A percentile compares a stretch with the other conserved stretches of the same genome.
phyloP scores from a whole-genome alignment of 495 filamentous ascomycete genomes.

The Diplogelasinospora grovesii region DNA sequence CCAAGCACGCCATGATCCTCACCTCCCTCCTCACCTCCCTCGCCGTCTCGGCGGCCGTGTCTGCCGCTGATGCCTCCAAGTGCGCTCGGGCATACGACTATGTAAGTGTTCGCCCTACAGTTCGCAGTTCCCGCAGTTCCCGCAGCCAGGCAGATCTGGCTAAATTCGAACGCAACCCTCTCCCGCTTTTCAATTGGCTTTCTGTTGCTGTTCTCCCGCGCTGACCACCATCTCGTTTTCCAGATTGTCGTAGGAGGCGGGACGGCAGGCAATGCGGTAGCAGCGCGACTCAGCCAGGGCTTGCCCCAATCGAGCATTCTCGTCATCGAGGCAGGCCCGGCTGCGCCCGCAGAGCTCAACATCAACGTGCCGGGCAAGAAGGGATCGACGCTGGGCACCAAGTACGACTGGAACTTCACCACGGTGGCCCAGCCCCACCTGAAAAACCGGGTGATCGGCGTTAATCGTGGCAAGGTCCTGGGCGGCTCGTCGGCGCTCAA shows the following conservation, averaged over 20 bases:
- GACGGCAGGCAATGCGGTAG: constrained; percentile 52
- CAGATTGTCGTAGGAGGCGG: constrained; percentile 62
- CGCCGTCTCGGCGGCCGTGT: no score
- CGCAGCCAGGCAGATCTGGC: no score
- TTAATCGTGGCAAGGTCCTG: constrained; percentile 44
- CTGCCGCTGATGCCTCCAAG: no score
- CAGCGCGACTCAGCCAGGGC: constrained; percentile 52
- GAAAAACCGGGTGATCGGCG: constrained; percentile 21
- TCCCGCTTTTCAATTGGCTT: no score
- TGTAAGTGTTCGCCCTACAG: no score
- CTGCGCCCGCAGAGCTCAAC: constrained; percentile 34
- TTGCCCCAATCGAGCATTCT: constrained; percentile 42
- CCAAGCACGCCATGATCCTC: no score
- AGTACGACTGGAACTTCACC: constrained; percentile 50
- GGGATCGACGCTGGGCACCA: constrained; percentile 33
- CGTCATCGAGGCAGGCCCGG: constrained; percentile 50
- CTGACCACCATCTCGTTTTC: no score
- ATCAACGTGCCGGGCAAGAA: constrained; percentile 40
- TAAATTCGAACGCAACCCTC: no score
- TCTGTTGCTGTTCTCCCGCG: no score
- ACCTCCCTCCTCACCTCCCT: no score
- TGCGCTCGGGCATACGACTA: no score
- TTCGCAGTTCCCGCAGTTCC: no score
- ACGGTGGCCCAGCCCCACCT: constrained; percentile 38
- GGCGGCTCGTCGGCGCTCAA: constrained; percentile 37